Evolutionary conservation across 2,329 filamentous ascomycete species (phyloP).

Genomic region (Xylariaceae sp.): DNA sequence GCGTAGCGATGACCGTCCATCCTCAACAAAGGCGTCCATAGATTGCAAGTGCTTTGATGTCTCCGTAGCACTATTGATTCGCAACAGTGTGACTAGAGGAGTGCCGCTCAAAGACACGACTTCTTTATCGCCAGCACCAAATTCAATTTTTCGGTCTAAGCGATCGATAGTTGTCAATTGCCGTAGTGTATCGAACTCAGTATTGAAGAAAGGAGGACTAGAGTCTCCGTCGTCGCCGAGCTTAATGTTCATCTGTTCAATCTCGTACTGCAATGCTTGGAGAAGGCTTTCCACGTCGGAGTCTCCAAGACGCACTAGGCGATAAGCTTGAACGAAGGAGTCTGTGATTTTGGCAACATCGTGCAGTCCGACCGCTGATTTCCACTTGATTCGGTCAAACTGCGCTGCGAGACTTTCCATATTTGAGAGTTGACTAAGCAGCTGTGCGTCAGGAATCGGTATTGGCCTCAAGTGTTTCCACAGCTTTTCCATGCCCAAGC

Average conservation of each 20-base stretch:
- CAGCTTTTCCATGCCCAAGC: conserved; percentile 73
- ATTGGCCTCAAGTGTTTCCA: conserved; percentile 70
- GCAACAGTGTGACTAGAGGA: conserved; percentile 42
- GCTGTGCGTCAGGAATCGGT: conserved; percentile 45
- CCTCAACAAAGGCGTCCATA: conserved; percentile 43
- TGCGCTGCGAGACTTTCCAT: conserved; percentile 54
- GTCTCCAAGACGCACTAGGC: conserved; percentile 46
- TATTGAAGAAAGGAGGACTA: conserved; percentile 46
- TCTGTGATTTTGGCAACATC: conserved; percentile 52
- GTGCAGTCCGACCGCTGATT: conserved; percentile 45
- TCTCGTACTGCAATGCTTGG: conserved; percentile 46
- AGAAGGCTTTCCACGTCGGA: conserved; percentile 45
- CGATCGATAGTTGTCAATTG: conserved; percentile 46
- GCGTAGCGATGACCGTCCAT: conserved; percentile 13
- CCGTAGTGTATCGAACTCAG: conserved; percentile 54
- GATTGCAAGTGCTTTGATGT: conserved; percentile 42
- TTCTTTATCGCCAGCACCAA: conserved; percentile 31
- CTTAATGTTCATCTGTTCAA: conserved; percentile 49
- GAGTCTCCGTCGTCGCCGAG: conserved; percentile 32
- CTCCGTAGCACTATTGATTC: conserved; percentile 35
- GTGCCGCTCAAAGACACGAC: conserved; percentile 47
- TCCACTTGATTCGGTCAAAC: conserved; percentile 61
- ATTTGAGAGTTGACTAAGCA: conserved; percentile 44
- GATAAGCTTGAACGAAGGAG: conserved; percentile 54
- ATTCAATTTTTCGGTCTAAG: conserved; percentile 19